Base-by-base conservation (phyloP, 2,329 filamentous ascomycete genomes). In the Botryosphaeria agaves region DNA sequence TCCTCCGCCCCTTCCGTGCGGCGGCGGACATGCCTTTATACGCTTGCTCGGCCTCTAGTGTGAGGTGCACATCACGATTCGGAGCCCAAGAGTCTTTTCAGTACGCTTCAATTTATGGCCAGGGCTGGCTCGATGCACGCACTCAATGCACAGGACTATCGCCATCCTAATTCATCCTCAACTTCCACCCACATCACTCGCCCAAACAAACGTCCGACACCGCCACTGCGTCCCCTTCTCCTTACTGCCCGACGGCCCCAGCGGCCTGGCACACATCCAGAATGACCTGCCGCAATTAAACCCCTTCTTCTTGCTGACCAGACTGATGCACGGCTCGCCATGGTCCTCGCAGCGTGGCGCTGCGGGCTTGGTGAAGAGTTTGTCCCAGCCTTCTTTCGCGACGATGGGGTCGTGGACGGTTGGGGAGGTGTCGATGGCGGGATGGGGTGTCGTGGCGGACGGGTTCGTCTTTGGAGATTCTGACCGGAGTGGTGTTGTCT, bases 221-320 rank as follows among this genome's bases (percentile, higher is more conserved):
- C 82, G 71, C 82, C 85, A 94, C 47, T 89, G 66, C 0, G 83
- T 84, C 2, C 75, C 77, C 35, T 63, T 77, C 52, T 92, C 85
- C 49, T 89, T 89, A 41, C 77, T 70, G 0, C 84, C 89, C 15
- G 76, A 80, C 1, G 84, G 84, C 0, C 84, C 87, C 2, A 95
- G 56, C 3, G 89, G 89, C 63, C 87, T 55, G 48, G 67, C 50
- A 45, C 73, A 78, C 44, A 76, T 73, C 69, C 69, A 78, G 46
- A 77, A 78, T 6, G 64, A 63, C 16, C 72, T 56, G 0, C 73
- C 72, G 38, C 65, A 76, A 45, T 95, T 98, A 38, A 81, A 59
- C 2, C 89, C 89, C 1, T 82, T 65, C 48, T 95, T 95, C 58
- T 87, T 94, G 1, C 85, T 93, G 12, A 75, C 67, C 30, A 87